These are phyloP conservation scores for Diaporthe destruens DNA, from an alignment of 2,329 filamentous ascomycete species.

Conservation along the genomic window DNA sequence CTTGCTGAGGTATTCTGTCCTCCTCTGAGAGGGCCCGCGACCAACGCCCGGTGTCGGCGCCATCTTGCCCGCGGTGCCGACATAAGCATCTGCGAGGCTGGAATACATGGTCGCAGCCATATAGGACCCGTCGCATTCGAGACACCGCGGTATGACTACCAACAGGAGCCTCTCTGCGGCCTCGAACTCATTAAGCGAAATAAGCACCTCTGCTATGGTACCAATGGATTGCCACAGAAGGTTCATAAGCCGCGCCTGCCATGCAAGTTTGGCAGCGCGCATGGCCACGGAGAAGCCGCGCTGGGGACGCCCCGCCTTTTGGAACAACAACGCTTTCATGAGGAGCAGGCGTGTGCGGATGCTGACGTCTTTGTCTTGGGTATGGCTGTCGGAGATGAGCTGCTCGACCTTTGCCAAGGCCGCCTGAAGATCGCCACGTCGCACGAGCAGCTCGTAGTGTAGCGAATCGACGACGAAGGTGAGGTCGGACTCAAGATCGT, in stretches of 20 bases:
- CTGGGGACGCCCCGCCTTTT: slow-evolving; percentile 75
- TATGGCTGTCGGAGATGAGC: slow-evolving; percentile 56
- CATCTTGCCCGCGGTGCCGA: slow-evolving; percentile 77
- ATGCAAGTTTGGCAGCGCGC: slow-evolving; percentile 79
- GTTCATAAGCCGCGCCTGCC: slow-evolving; percentile 75
- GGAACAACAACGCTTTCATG: slow-evolving; percentile 78
- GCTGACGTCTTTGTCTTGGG: slow-evolving; percentile 67
- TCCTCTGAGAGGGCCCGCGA: slow-evolving; percentile 56
- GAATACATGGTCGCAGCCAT: slow-evolving; percentile 77
- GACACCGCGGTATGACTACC: slow-evolving; percentile 79
- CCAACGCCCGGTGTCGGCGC: slow-evolving; percentile 24
- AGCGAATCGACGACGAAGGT: slow-evolving; percentile 64
- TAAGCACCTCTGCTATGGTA: slow-evolving; percentile 75
- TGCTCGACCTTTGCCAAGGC: slow-evolving; percentile 63
- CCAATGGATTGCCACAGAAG: slow-evolving; percentile 80
- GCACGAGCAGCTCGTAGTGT: slow-evolving; percentile 64
- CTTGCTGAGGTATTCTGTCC: slow-evolving; percentile 68
- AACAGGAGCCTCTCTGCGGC: slow-evolving; percentile 74
- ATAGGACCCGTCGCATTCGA: slow-evolving; percentile 76
- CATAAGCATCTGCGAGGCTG: slow-evolving; percentile 79
- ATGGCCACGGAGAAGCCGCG: slow-evolving; percentile 83
- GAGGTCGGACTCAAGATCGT: slow-evolving; percentile 66
- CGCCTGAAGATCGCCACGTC: slow-evolving; percentile 60
- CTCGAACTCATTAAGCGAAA: slow-evolving; percentile 77
- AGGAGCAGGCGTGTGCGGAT: slow-evolving; percentile 79